Evolutionary conservation across 2,329 filamentous ascomycete genomes (phyloP).

Genomic region (Chaetoscypha palmicola): DNA sequence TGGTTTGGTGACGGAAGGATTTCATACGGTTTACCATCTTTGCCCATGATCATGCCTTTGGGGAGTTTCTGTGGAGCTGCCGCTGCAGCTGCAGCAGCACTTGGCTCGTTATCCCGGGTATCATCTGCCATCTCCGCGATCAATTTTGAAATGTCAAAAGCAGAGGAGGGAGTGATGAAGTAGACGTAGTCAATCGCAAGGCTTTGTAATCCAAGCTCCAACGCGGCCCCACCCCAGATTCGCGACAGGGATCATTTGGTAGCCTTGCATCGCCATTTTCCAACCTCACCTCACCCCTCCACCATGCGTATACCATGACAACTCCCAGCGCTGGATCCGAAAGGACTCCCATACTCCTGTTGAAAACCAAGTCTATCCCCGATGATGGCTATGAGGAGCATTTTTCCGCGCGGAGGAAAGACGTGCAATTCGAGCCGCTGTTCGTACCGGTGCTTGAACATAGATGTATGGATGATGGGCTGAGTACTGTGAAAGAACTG

Average conservation of each 20-base stretch:
- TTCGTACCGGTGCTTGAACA: slow-evolving; percentile 78
- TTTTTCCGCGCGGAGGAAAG: slow-evolving; percentile 43
- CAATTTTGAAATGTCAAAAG: background rate
- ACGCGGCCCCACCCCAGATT: background rate
- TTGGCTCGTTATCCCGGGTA: slow-evolving; percentile 19
- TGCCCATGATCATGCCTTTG: slow-evolving; percentile 67
- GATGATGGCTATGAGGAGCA: slow-evolving; percentile 66
- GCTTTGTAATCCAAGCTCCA: slow-evolving; percentile 8
- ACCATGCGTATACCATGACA: slow-evolving; percentile 20
- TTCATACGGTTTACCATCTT: slow-evolving; percentile 77
- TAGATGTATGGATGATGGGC: slow-evolving; percentile 52
- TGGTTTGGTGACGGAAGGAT: background rate
- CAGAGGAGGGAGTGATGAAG: background rate
- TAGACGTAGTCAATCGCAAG: background rate
- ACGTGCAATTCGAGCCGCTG: slow-evolving; percentile 48
- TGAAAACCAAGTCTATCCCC: slow-evolving; percentile 71
- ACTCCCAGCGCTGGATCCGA: slow-evolving; percentile 10
- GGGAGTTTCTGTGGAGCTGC: slow-evolving; percentile 44
- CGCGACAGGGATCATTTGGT: slow-evolving; percentile 1
- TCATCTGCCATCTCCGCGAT: slow-evolving; percentile 25
- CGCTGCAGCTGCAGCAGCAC: slow-evolving; percentile 4
- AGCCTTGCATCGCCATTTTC: slow-evolving; percentile 8
- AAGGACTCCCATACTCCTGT: slow-evolving; percentile 56
- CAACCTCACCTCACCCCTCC: background rate
- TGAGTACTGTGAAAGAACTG: slow-evolving; percentile 45